Evolutionary conservation across 306 rosid genomes (phyloP).

Genomic region (Vicia sativa): DNA sequence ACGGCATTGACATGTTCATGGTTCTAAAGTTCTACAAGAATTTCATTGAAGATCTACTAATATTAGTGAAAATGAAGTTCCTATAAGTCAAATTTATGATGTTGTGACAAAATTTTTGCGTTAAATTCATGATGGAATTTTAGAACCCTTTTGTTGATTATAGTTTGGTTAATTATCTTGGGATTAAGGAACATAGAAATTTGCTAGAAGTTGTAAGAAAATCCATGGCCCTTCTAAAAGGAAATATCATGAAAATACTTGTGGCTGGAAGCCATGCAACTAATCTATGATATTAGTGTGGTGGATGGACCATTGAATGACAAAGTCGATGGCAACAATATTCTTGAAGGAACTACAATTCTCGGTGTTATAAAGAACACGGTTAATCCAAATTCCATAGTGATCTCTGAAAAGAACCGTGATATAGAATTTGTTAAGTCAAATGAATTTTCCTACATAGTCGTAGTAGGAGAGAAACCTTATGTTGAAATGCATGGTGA

Average conservation of each 20-base stretch:
- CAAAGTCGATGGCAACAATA: constrained; percentile 52
- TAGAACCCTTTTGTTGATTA: constrained; percentile 51
- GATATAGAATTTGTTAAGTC: constrained; percentile 45
- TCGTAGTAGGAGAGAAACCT: constrained; percentile 55
- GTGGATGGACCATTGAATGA: constrained; percentile 65
- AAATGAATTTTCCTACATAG: constrained; percentile 48
- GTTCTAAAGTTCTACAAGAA: constrained; percentile 41
- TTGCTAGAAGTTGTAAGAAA: constrained; percentile 58
- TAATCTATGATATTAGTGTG: constrained; percentile 62
- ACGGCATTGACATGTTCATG: no score
- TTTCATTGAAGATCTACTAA: constrained; percentile 47
- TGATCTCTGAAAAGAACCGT: constrained; percentile 53
- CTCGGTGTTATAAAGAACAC: constrained; percentile 44
- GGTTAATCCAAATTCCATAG: constrained; percentile 42
- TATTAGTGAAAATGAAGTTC: constrained; percentile 43
- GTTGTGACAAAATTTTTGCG: constrained; percentile 52
- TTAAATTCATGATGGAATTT: constrained; percentile 55
- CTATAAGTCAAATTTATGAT: constrained; percentile 53
- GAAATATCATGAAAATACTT: constrained; percentile 45
- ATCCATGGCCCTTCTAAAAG: constrained; percentile 55
- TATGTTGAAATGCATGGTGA: constrained; percentile 56
- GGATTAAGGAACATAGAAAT: constrained; percentile 52
- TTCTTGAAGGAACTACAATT: constrained; percentile 55
- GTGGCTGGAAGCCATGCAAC: constrained; percentile 63
- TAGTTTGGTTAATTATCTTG: constrained; percentile 47